A percentile compares a stretch with the other conserved stretches of the same genome.
phyloP scores from a whole-genome alignment of 208 protist species.

The Trypanosoma congolense region DNA sequence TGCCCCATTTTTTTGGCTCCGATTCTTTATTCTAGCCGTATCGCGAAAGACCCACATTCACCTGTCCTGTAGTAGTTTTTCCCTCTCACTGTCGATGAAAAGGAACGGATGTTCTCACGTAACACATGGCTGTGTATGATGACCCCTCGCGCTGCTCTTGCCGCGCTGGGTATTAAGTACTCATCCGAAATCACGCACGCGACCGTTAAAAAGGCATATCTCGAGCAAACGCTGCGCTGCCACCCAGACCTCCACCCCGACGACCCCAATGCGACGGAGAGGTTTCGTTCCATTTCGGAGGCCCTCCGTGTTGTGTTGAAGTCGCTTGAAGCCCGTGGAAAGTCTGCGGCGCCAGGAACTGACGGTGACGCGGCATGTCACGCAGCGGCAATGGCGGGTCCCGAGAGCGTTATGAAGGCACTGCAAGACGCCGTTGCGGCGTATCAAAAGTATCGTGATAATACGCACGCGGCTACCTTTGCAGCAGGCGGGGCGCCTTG shows the following conservation, averaged over 20 bases:
- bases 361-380: no score
- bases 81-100: no score
- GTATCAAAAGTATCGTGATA: conserved; percentile 33
- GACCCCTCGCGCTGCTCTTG: conserved; percentile 56
- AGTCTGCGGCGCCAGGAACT: background rate
- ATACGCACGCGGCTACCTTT: background rate
- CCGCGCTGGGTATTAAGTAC: conserved; percentile 32
- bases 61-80: no score
- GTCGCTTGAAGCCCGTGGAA: conserved; percentile 41
- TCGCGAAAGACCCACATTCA: no score
- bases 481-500: background rate
- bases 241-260: conserved; percentile 77
- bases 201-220: conserved; percentile 75
- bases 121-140: conserved; percentile 23
- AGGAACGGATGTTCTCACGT: conserved; percentile 9
- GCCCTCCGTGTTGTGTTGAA: conserved; percentile 70
- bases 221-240: conserved; percentile 65
- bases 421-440: conserved; percentile 52
- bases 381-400: conserved; percentile 45
- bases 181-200: conserved; percentile 34
- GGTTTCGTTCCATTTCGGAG: conserved; percentile 65
- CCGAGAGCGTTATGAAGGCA: conserved; percentile 44
- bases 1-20: no score
- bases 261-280: conserved; percentile 64
- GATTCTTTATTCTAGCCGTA: no score